phyloP scores from a whole-genome alignment of 2,329 filamentous ascomycete species.

The Xylariales sp. region DNA sequence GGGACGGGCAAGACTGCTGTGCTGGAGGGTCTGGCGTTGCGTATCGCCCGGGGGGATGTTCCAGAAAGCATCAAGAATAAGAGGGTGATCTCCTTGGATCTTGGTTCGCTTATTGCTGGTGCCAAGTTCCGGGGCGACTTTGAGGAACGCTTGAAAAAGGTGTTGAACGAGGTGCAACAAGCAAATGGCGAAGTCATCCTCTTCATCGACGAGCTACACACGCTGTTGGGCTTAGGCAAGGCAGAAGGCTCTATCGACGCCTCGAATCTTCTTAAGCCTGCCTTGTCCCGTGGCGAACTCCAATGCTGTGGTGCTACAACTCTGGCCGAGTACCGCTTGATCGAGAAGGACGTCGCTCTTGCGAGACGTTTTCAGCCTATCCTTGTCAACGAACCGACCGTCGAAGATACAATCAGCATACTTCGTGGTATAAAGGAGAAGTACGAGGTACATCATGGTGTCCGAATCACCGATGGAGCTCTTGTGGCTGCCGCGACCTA shows the following conservation, averaged over 20 bases:
- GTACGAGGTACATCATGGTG: conserved; percentile 96
- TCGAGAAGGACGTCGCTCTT: conserved; percentile 93
- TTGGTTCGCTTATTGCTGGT: conserved; percentile 90
- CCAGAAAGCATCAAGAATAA: conserved; percentile 96
- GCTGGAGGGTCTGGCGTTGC: conserved; percentile 80
- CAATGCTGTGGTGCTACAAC: conserved; percentile 97
- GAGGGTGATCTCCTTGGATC: conserved; percentile 77
- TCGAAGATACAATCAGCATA: conserved; percentile 92
- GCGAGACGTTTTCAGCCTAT: conserved; percentile 94
- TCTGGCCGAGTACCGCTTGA: conserved; percentile 82
- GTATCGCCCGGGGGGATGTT: conserved; percentile 88
- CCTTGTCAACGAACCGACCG: conserved; percentile 82
- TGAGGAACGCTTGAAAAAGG: conserved; percentile 86
- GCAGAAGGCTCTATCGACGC: conserved; percentile 96
- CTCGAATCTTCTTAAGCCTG: conserved; percentile 89
- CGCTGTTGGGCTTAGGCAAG: conserved; percentile 85
- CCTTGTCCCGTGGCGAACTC: conserved; percentile 84
- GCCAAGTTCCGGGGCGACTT: conserved; percentile 96
- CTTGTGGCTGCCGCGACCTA: conserved; percentile 88
- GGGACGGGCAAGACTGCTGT: conserved; percentile 95
- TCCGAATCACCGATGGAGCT: conserved; percentile 87
- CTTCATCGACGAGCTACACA: conserved; percentile 94
- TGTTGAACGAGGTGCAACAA: conserved; percentile 85
- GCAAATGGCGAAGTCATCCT: conserved; percentile 86
- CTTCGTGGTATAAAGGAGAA: conserved; percentile 94